Base-by-base conservation (phyloP, 805 yeast genomes). In the Candida ascalaphidarum region DNA sequence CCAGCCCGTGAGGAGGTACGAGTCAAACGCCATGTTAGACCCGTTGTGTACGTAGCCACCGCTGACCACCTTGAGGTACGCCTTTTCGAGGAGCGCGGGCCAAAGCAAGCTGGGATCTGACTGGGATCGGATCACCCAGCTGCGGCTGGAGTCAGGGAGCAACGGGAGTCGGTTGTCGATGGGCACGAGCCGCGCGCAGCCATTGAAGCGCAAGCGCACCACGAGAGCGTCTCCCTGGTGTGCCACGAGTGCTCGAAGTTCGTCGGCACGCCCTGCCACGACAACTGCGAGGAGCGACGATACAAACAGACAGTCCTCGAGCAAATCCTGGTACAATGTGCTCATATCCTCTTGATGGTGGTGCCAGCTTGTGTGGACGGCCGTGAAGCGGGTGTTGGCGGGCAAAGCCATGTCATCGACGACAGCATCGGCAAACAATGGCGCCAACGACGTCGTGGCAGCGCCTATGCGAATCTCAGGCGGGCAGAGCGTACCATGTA, bases 71-170 rank as follows among this genome's bases (percentile, higher is more conserved):
- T 72, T 71, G 33, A 85, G 55, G 43, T 73, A 81, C 0, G 94
- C 92, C 41, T 81, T 77, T 48, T 86, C 95, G 1, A 82, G 37
- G n/a, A 83, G 39, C 0, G 83, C 80, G 0, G 88, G 88, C 81
- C 85, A 77, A 4, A 49, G 39, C 3, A 71, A 37, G 1, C 36
- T 19, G 3, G 40, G 46, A 32, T 60, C 51, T 2, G 55, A 30
- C 4, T 39, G 32, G 4, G 74, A 68, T 13, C 51, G 46, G 8
- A 68, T 61, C 16, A 54, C 52, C 17, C 65, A 36, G 26, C 40
- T 47, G 21, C 62, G 32, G 14, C 32, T 22, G 3, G 48, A 30
- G 12, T 36, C 36, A 16, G 38, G 29, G 11, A 53, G 34, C 9
- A 41, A 21, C 1, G 84, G 80, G 3, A 74, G 49, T 16, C 36